Conservation (phyloP, 2,329 filamentous ascomycete genomes). For the Mariannaea elegans region DNA sequence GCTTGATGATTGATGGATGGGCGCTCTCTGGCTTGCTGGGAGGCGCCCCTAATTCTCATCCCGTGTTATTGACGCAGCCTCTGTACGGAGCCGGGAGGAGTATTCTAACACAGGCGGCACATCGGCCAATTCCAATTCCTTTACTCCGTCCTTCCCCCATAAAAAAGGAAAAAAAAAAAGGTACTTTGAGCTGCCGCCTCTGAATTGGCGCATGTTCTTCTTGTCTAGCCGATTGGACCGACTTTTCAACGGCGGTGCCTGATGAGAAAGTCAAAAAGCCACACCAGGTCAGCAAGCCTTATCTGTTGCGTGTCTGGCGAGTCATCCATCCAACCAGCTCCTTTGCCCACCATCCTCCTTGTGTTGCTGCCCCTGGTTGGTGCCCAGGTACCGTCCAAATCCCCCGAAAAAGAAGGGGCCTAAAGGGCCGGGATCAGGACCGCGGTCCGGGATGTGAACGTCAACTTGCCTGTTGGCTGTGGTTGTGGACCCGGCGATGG, state of each 20-base stretch:
- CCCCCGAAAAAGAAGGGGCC: no score
- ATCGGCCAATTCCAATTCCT: no score
- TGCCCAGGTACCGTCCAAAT: no score
- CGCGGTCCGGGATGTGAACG: not conserved
- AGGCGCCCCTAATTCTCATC: no score
- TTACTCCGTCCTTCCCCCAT: no score
- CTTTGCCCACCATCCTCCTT: not conserved
- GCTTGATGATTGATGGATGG: no score
- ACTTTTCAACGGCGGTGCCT: not conserved
- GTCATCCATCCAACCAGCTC: conserved; percentile 1
- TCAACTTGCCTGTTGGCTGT: not conserved
- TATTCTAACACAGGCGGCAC: no score
- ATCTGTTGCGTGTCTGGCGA: not conserved
- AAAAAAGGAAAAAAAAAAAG: not conserved
- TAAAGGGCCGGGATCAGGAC: not conserved
- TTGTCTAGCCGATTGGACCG: conserved; percentile 7
- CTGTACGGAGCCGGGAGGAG: no score
- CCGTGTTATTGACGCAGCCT: no score
- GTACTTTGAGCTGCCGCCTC: not conserved
- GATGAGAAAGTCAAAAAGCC: conserved; percentile 1
- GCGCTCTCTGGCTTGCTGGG: not conserved
- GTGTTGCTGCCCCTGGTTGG: not conserved
- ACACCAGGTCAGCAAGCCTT: not conserved
- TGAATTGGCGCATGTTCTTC: not conserved
- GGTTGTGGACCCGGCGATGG: conserved; percentile 21